phyloP scores from a whole-genome alignment of 805 yeast species.

The Candida xyloterini region DNA sequence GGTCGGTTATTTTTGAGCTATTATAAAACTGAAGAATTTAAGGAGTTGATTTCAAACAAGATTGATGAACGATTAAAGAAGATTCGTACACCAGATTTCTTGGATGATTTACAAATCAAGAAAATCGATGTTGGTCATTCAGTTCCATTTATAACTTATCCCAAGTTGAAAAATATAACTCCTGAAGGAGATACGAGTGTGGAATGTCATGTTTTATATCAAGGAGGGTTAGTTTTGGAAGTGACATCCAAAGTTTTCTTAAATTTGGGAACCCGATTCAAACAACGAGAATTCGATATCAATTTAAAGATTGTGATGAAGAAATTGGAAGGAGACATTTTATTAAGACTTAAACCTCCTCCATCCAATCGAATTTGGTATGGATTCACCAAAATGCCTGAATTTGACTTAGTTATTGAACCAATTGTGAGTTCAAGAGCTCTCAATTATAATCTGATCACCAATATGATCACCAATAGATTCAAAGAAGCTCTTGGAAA shows the following conservation, averaged over 20 bases:
- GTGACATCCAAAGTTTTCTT: conserved; percentile 78
- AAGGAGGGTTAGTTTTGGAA: conserved; percentile 73
- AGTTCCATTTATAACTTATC: conserved; percentile 77
- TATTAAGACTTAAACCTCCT: conserved; percentile 75
- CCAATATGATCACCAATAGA: conserved; percentile 73
- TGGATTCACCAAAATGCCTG: conserved; percentile 76
- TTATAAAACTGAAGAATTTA: conserved; percentile 67
- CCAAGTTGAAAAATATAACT: conserved; percentile 62
- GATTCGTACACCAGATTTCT: conserved; percentile 81
- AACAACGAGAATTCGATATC: conserved; percentile 69
- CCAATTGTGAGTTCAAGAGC: conserved; percentile 89
- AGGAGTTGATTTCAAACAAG: conserved; percentile 52
- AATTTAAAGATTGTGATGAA: conserved; percentile 66
- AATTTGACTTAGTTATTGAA: conserved; percentile 70
- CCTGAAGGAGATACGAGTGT: conserved; percentile 77
- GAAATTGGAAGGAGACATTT: conserved; percentile 68
- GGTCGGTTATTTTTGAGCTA: conserved; percentile 80
- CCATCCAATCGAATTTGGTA: conserved; percentile 93
- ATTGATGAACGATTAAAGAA: conserved; percentile 72
- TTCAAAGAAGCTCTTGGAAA: conserved; percentile 77
- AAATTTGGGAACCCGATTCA: conserved; percentile 72
- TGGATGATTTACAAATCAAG: conserved; percentile 76
- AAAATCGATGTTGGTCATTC: conserved; percentile 72
- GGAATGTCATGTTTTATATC: conserved; percentile 60
- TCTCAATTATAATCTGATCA: conserved; percentile 71